Base-by-base conservation (phyloP, 2,329 filamentous ascomycete genomes). In the Clathrospora elynae region DNA sequence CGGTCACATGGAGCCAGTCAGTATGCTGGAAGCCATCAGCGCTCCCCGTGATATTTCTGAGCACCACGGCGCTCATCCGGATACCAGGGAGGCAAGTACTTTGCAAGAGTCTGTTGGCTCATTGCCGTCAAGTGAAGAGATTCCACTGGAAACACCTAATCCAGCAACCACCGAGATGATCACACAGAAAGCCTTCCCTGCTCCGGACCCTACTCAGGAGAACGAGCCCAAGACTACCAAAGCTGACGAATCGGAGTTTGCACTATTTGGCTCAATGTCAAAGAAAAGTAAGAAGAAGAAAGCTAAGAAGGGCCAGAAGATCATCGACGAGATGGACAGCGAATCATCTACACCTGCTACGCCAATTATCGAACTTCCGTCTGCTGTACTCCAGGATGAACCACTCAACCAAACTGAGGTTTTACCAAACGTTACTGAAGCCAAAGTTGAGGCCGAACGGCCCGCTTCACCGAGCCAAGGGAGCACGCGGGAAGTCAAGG, bases 261-360 rank as follows among this genome's bases (percentile, higher is more conserved):
- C 55, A 12, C 46, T 50, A 36, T 45, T 45, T 20, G 49, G 31
- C 38, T 55, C 38, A n/a, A 35, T 13, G n/a, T 59, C 48, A 31
- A 65, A 60, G 37, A 66, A 67, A 44, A 53, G 55, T 35, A 53
- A 53, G 55, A 67, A 50, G 49, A 64, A 67, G 46, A 64, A 62
- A 42, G 36, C 32, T 20, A 55, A 53, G 41, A 59, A 48, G 14
- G 42, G 29, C 6, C 24, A 46, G n/a, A 46, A 54, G 9, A n/a
- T 16, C 10, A n/a, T 35, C 17, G 45, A 44, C 10, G 42, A 55
- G 5, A 35, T 26, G 11, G 42, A 49, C 17, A 31, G 16, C 2
- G 42, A 41, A 8, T 6, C 12, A 8, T 7, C 23, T 7, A 32
- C 24, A n/a, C 11, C 46, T 17, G 22, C 35, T 23, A 33, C 39